Percentiles rank a stretch among this genome's conserved stretches.
Evolutionary conservation across 768 basidiomycete genomes (phyloP).

Genomic region (Pleurotus salmoneostramineus): DNA sequence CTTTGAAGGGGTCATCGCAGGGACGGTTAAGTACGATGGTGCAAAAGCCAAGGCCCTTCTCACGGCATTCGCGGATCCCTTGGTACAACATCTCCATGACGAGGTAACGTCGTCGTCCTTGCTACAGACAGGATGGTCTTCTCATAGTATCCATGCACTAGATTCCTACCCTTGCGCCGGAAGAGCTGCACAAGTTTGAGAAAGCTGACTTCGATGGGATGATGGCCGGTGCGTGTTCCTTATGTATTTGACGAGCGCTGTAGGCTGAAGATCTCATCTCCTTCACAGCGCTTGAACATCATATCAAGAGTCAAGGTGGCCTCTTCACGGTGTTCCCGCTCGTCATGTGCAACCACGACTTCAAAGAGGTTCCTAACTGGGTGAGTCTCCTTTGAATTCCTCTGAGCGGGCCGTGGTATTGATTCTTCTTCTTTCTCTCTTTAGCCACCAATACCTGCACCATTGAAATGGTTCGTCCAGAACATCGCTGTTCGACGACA

Average conservation of each 20-base stretch:
- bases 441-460: constrained; percentile 16
- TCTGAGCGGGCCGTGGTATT: not conserved
- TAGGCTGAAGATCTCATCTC: not conserved
- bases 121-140: not conserved
- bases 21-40: constrained; percentile 14
- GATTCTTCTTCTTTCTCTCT: not conserved
- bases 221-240: not conserved
- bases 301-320: constrained; percentile 14
- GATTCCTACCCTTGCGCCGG: constrained; percentile 1
- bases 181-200: not conserved
- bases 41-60: constrained; percentile 13
- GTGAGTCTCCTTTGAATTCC: constrained; percentile 7
- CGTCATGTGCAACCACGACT: constrained; percentile 17
- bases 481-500: constrained; percentile 12
- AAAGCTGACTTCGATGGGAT: not conserved
- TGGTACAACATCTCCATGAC: constrained; percentile 21
- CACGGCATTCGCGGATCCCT: constrained; percentile 16
- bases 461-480: constrained; percentile 17
- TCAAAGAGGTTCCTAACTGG: constrained; percentile 15
- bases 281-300: constrained; percentile 14
- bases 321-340: constrained; percentile 15
- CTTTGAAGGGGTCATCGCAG: constrained; percentile 10
- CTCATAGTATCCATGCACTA: not conserved
- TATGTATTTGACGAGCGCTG: too few relatives aligned
- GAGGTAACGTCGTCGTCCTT: constrained; percentile 14